These are phyloP conservation scores for Zymoseptoria passerinii DNA, from an alignment of 2,329 filamentous ascomycete genomes.

Conservation along the genomic window DNA sequence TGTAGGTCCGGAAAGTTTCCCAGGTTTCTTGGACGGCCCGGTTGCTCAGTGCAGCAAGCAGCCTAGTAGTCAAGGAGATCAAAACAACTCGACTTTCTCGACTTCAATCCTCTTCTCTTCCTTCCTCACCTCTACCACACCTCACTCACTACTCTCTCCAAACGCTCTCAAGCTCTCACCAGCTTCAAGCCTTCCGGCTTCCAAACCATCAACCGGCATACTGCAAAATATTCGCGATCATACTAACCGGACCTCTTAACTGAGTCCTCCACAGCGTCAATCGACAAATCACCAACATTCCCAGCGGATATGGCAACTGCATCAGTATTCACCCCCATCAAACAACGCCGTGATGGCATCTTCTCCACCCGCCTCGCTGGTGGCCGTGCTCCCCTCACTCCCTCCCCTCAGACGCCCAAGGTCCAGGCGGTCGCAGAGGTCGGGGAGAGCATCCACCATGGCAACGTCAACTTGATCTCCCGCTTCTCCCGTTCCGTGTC, in stretches of 20 bases:
- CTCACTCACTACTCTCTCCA: constrained; percentile 23
- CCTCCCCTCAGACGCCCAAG: constrained; percentile 71
- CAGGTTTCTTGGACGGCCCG: no score
- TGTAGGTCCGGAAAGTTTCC: neutral
- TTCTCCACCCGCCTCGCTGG: constrained; percentile 90
- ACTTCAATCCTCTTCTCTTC: neutral
- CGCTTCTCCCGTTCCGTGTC: constrained; percentile 65
- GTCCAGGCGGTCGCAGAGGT: constrained; percentile 46
- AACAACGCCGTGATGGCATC: constrained; percentile 77
- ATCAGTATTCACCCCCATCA: constrained; percentile 80
- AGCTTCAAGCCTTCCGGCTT: constrained; percentile 20
- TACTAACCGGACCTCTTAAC: constrained; percentile 33
- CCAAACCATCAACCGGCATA: constrained; percentile 23
- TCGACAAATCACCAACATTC: constrained; percentile 18
- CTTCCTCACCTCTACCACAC: neutral
- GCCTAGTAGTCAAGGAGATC: neutral
- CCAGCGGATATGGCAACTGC: constrained; percentile 65
- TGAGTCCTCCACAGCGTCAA: constrained; percentile 28
- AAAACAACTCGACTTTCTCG: neutral
- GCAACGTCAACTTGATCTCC: constrained; percentile 65
- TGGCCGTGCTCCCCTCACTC: constrained; percentile 88
- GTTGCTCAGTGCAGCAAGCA: no score
- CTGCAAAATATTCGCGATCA: constrained; percentile 30
- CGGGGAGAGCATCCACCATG: constrained; percentile 64
- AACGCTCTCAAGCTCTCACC: constrained; percentile 11